Evolutionary conservation across 129 eudicot genomes (phyloP), one percentile per base, ranked within the genome.

Genomic region (Solidago caesia): DNA sequence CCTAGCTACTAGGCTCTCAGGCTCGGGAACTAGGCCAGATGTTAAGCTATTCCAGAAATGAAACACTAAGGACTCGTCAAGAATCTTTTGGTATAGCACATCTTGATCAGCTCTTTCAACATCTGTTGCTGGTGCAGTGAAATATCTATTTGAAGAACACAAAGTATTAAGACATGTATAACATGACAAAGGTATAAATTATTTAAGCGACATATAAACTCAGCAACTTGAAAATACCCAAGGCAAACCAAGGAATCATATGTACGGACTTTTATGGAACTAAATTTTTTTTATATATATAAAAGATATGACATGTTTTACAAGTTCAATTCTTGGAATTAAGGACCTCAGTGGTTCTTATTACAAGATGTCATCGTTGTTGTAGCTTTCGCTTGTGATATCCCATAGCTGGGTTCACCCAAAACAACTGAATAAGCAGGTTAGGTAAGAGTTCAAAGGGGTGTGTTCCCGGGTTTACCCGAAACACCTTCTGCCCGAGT

Each of bases 41-140:
- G 98, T 92, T 83, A 87, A 53, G 75, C 92, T 81, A 81, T 89
- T 86, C 97, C 97, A 94, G 25, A 86, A 82, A 84, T 94, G 98
- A 83, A 94, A 81, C 21, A 89, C 82, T 65, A 83, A 69, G 3
- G 97, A 85, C 44, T 90, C 80, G 4, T 85, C 72, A 33, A 86
- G 47, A 21, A 94, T 87, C 83, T 80, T 90, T 62, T 75, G 58
- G 15, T 81, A 81, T 27, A 88, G 56, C 53, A n/a, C 83, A 80
- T 90, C 88, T 71, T 90, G 93, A 67, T 84, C 84, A 29, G 81
- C 75, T 73, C 80, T 89, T 77, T 94, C 91, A 9, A 52, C 58
- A 59, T 85, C 84, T 13, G 84, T 88, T 69, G 81, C 68, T 27
- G 97, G 96, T 57, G 88, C 79, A 25, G 56, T 25, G 75, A 94